phyloP scores from a whole-genome alignment of 2,329 filamentous ascomycete species.

The Phialophora expanda region DNA sequence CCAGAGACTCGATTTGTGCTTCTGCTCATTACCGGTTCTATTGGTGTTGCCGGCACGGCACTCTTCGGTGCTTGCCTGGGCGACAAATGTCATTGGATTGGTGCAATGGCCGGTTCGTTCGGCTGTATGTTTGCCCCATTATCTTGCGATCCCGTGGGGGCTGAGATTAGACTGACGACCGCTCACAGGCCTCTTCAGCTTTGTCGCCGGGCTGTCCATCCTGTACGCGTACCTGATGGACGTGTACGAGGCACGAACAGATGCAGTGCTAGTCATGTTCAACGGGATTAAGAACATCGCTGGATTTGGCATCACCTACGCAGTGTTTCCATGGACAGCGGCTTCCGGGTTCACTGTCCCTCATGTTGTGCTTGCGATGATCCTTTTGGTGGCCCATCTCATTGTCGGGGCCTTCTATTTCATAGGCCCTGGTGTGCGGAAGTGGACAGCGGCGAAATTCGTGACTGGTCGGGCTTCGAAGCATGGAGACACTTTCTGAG shows the following conservation, averaged over 20 bases:
- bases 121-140: conserved; percentile 1
- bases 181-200: conserved; percentile 12
- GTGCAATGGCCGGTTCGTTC: conserved; percentile 9
- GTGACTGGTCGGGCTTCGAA: conserved; percentile 7
- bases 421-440: background rate
- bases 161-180: background rate
- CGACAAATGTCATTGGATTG: conserved; percentile 15
- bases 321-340: conserved; percentile 11
- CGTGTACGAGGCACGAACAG: conserved; percentile 16
- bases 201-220: background rate
- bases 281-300: conserved; percentile 19
- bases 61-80: conserved; percentile 12
- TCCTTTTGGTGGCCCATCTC: background rate
- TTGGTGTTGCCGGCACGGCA: conserved; percentile 6
- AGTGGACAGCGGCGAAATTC: conserved; percentile 14
- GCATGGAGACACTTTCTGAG: conserved; percentile 19
- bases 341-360: conserved; percentile 2
- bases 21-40: background rate
- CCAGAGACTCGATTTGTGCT: conserved; percentile 5
- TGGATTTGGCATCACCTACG: conserved; percentile 14
- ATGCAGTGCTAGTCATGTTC: conserved; percentile 12
- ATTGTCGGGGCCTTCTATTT: conserved; percentile 4
- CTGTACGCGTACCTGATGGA: conserved; percentile 10
- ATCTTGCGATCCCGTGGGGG: background rate
- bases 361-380: conserved; percentile 6